A percentile compares a stretch with the other conserved stretches of the same genome.
These are phyloP conservation scores for Aspergillus bridgeri DNA, from an alignment of 495 filamentous ascomycete species.

Conservation along the genomic window DNA sequence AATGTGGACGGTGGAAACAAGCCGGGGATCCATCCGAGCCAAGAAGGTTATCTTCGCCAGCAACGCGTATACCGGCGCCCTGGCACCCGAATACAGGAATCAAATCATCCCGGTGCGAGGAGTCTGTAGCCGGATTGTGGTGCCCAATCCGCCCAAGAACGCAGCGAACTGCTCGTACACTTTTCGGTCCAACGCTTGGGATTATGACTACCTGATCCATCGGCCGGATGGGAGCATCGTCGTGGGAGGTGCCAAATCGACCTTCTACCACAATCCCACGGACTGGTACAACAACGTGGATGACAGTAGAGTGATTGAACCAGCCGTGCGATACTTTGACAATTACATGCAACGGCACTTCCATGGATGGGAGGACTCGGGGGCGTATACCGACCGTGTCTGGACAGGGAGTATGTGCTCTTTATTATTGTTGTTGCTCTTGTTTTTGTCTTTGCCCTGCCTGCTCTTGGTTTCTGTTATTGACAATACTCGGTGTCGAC, in stretches of 20 bases:
- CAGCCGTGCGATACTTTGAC: conserved; percentile 42
- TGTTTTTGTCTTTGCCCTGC: too few species aligned
- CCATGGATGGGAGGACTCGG: conserved; percentile 46
- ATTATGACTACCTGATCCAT: conserved; percentile 49
- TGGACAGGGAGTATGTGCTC: conserved; percentile 51
- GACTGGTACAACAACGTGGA: conserved; percentile 51
- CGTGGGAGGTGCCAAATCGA: conserved; percentile 46
- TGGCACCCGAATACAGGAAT: conserved; percentile 64
- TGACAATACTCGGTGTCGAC: conserved; percentile 4
- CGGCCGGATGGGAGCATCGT: conserved; percentile 51
- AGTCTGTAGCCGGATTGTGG: conserved; percentile 31
- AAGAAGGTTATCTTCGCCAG: conserved; percentile 68
- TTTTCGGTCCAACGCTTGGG: conserved; percentile 24
- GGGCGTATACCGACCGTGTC: conserved; percentile 39
- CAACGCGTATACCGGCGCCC: conserved; percentile 74
- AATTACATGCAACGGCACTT: conserved; percentile 48
- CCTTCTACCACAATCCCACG: conserved; percentile 28
- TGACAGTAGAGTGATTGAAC: conserved; percentile 43
- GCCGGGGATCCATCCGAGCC: conserved; percentile 58
- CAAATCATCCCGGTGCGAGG: conserved; percentile 76
- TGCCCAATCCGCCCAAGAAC: conserved; percentile 19
- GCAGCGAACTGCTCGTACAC: conserved; percentile 24
- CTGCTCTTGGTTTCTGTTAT: not conserved
- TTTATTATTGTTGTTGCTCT: not conserved
- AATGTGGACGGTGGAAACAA: conserved; percentile 50